Evolutionary conservation across 495 filamentous ascomycete genomes (phyloP).

Genomic region (Tuber brumale): DNA sequence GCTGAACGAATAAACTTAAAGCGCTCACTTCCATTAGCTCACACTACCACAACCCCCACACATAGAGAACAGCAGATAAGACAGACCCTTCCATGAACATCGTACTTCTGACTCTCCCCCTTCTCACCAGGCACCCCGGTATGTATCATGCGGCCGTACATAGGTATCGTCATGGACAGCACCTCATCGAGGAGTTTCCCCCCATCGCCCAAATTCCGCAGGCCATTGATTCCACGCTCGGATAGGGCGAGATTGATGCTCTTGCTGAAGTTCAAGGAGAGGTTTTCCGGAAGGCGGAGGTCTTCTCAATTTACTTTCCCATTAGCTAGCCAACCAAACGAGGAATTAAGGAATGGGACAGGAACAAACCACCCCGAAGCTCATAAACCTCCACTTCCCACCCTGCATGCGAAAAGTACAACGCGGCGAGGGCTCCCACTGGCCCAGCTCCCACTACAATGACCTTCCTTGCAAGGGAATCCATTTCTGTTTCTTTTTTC

Average conservation of each 20-base stretch:
- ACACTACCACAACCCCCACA: background rate
- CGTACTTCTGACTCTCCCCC: slow-evolving; percentile 79
- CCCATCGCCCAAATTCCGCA: slow-evolving; percentile 56
- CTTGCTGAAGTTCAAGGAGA: slow-evolving; percentile 89
- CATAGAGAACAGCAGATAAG: background rate
- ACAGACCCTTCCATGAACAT: slow-evolving; percentile 75
- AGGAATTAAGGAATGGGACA: background rate
- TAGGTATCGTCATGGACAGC: slow-evolving; percentile 72
- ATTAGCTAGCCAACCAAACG: slow-evolving; percentile 4
- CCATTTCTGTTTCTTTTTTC: slow-evolving; percentile 8
- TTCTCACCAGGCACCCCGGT: slow-evolving; percentile 61
- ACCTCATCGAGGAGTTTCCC: slow-evolving; percentile 60
- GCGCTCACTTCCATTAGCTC: slow-evolving; percentile 4
- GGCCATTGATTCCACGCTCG: slow-evolving; percentile 85
- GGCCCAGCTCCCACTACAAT: slow-evolving; percentile 87
- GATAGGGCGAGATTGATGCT: slow-evolving; percentile 96
- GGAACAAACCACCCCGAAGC: slow-evolving; percentile 69
- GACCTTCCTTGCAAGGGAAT: slow-evolving; percentile 50
- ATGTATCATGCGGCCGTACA: slow-evolving; percentile 98
- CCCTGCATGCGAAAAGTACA: slow-evolving; percentile 83
- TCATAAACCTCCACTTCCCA: slow-evolving; percentile 93
- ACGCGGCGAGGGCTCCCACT: slow-evolving; percentile 80
- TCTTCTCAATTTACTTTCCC: slow-evolving; percentile 53
- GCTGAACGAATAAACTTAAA: slow-evolving; percentile 54
- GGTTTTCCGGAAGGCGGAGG: slow-evolving; percentile 73